phyloP scores from a whole-genome alignment of 192 early-diverging fungal genomes.

The Spizellomyces sp. region DNA sequence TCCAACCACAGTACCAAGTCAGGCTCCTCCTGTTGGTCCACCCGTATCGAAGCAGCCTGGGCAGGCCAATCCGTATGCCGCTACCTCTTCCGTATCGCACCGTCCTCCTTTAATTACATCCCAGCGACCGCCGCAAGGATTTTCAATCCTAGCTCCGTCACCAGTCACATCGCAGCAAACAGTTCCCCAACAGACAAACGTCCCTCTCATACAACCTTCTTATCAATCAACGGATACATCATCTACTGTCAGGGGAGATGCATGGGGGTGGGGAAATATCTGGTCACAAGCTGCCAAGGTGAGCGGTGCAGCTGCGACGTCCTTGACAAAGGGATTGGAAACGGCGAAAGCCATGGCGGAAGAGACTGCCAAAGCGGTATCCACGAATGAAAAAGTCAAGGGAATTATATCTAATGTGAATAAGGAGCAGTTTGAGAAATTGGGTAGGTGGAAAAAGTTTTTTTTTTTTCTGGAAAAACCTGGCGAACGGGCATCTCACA shows the following conservation, averaged over 20 bases:
- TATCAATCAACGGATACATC: not conserved
- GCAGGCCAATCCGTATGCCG: not conserved
- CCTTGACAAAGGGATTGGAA: conserved; percentile 36
- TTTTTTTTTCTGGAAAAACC: not conserved
- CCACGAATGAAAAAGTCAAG: conserved; percentile 45
- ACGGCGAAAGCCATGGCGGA: conserved; percentile 43
- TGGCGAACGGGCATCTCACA: not conserved
- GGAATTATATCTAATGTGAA: conserved; percentile 42
- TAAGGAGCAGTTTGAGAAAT: conserved; percentile 43
- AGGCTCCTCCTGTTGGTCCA: not conserved
- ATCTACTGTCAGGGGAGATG: not conserved
- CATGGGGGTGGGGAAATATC: conserved; percentile 23
- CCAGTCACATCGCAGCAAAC: not conserved
- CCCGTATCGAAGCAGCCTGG: not conserved
- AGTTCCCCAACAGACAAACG: not conserved
- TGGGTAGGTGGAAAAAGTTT: conserved; percentile 22
- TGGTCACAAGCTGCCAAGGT: conserved; percentile 35
- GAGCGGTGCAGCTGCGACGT: conserved; percentile 35
- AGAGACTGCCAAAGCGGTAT: conserved; percentile 42
- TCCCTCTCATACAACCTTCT: not conserved
- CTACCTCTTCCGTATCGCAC: not conserved
- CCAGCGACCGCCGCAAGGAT: not conserved
- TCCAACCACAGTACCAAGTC: not conserved
- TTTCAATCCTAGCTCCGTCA: too few species aligned
- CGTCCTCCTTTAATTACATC: not conserved